phyloP scores from a whole-genome alignment of 352 stramenopile genomes.

The Paralagenidium karlingii region DNA sequence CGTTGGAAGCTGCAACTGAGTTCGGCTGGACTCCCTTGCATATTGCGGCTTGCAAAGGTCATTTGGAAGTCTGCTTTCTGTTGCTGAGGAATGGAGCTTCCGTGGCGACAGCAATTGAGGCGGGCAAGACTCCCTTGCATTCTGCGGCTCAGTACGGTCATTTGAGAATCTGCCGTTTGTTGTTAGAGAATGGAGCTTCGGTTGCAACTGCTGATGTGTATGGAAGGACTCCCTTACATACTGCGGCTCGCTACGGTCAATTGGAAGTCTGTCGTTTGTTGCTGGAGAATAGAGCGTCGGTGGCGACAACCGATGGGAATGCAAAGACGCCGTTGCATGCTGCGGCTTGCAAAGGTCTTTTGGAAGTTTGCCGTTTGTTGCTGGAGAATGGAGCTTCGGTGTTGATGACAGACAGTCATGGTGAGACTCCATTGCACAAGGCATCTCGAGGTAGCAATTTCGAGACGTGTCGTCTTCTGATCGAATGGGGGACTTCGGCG shows the following conservation, averaged over 20 bases:
- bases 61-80: not conserved
- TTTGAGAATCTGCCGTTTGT: not conserved
- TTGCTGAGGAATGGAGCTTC: conserved; percentile 2
- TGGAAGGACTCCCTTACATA: conserved; percentile 3
- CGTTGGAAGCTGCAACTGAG: not conserved
- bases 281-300: not conserved
- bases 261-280: conserved; percentile 1
- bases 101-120: not conserved
- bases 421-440: no score
- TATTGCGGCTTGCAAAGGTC: conserved; percentile 1
- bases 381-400: conserved; percentile 30
- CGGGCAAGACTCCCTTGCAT: conserved; percentile 2
- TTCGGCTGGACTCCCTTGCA: conserved; percentile 2
- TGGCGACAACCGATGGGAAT: no score
- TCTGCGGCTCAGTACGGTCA: conserved; percentile 1
- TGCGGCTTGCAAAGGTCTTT: conserved; percentile 33
- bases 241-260: conserved; percentile 2
- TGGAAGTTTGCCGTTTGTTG: conserved; percentile 31
- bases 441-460: no score
- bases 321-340: conserved; percentile 40
- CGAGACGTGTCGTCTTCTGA: no score
- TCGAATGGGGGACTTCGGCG: no score
- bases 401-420: no score
- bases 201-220: not conserved
- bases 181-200: conserved; percentile 1